Evolutionary conservation across 352 stramenopile species (phyloP).

Genomic region (Plasmopara halstedii): DNA sequence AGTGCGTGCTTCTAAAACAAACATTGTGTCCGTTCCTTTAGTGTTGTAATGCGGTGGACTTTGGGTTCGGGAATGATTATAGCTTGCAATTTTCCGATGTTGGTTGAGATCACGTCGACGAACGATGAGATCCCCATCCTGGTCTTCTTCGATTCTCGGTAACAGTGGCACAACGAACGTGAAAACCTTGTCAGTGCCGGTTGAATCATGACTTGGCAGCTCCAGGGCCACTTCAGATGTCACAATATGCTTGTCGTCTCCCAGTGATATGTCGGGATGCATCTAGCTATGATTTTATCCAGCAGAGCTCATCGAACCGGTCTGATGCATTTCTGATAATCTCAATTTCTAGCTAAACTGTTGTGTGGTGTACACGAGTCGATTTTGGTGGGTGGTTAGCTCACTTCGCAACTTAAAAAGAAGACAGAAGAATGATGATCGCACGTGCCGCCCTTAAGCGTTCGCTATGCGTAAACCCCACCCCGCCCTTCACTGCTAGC

Average conservation of each 20-base stretch:
- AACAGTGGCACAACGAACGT: slow-evolving; percentile 1
- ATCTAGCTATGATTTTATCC: too few relatives aligned
- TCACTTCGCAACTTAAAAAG: slow-evolving; percentile 5
- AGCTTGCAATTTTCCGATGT: not conserved
- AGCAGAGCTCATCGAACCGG: too few relatives aligned
- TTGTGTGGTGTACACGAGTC: not conserved
- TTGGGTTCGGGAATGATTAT: slow-evolving; percentile 1
- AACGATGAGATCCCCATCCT: slow-evolving; percentile 1
- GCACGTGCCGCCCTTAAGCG: slow-evolving; percentile 49
- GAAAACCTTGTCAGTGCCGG: not conserved
- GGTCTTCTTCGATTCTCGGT: not conserved
- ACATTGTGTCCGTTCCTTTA: slow-evolving; percentile 4
- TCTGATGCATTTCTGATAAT: slow-evolving; percentile 1
- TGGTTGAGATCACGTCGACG: not conserved
- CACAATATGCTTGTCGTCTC: not conserved
- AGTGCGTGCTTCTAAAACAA: slow-evolving; percentile 16
- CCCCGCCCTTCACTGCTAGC: not conserved
- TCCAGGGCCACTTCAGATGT: not conserved
- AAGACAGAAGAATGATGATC: slow-evolving; percentile 33
- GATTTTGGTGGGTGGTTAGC: not conserved
- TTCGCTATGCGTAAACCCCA: slow-evolving; percentile 28
- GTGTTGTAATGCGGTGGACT: not conserved
- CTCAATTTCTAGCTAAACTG: not conserved
- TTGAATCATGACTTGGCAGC: not conserved
- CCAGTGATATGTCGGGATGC: not conserved